Conservation (phyloP, 2,329 filamentous ascomycete species). For the Sphaerulina vaccinii region DNA sequence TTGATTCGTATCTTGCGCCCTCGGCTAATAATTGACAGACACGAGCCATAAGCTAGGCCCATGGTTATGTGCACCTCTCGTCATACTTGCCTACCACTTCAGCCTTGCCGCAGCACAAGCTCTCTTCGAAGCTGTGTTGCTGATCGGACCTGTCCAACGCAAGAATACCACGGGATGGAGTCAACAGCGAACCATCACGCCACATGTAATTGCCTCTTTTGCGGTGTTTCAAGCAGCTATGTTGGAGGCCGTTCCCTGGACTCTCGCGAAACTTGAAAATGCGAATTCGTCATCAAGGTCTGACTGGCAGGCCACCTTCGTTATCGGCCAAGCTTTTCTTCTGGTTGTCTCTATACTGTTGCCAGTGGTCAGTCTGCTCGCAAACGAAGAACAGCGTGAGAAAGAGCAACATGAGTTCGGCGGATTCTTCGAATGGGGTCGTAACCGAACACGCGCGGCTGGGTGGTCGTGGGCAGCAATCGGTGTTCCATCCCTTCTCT, state of each 20-base stretch:
- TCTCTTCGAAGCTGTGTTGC: conserved; percentile 20
- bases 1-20: too few relatives aligned
- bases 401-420: too few relatives aligned
- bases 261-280: neutral
- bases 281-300: neutral
- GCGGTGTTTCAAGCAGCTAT: neutral
- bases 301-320: conserved; percentile 2
- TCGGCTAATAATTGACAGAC: too few relatives aligned
- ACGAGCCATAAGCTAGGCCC: conserved; percentile 1
- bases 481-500: conserved; percentile 3
- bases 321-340: conserved; percentile 1
- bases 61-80: conserved; percentile 8
- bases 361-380: neutral
- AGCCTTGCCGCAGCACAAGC: conserved; percentile 22
- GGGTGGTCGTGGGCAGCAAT: conserved; percentile 2
- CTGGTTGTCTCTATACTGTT: conserved; percentile 1
- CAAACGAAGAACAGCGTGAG: too few relatives aligned
- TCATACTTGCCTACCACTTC: conserved; percentile 18
- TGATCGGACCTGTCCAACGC: conserved; percentile 10
- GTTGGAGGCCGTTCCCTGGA: neutral
- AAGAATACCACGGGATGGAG: too few relatives aligned
- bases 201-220: neutral
- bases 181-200: conserved; percentile 1
- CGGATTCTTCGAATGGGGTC: too few relatives aligned
- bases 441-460: too few relatives aligned